These are phyloP conservation scores for Lasiodiplodia sp. DNA, from an alignment of 2,329 filamentous ascomycete genomes.

Conservation along the genomic window DNA sequence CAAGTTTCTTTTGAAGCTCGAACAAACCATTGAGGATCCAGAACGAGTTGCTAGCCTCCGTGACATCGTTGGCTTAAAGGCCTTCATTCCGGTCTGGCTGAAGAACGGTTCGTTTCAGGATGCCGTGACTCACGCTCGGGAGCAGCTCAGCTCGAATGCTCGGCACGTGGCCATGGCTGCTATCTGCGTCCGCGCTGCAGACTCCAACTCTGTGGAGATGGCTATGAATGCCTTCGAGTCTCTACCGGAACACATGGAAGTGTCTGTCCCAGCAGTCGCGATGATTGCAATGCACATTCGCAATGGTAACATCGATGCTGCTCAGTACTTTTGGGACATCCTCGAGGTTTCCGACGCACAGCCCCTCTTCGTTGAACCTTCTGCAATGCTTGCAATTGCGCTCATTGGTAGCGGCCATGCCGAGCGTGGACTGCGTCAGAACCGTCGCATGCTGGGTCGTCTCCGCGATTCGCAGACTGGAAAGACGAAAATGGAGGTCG, in stretches of 20 bases:
- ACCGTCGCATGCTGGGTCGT: conserved; percentile 85
- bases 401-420: conserved; percentile 86
- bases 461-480: conserved; percentile 70
- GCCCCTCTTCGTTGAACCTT: conserved; percentile 80
- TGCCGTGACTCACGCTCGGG: conserved; percentile 76
- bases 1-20: conserved; percentile 84
- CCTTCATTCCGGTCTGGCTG: conserved; percentile 81
- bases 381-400: conserved; percentile 88
- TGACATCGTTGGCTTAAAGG: conserved; percentile 73
- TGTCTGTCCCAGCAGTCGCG: conserved; percentile 70
- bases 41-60: conserved; percentile 68
- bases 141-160: conserved; percentile 64
- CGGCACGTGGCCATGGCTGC: conserved; percentile 71
- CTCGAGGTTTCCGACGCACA: conserved; percentile 69
- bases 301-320: conserved; percentile 77
- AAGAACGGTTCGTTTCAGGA: conserved; percentile 73
- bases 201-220: conserved; percentile 73
- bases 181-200: conserved; percentile 80
- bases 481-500: conserved; percentile 61
- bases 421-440: conserved; percentile 79
- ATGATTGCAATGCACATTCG: conserved; percentile 88
- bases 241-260: conserved; percentile 55
- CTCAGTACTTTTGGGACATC: conserved; percentile 81
- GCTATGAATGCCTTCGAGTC: conserved; percentile 66
- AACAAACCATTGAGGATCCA: conserved; percentile 60